Evolutionary conservation across 23 red algal genomes (phyloP), one percentile per base, ranked within the genome.

Genomic region (Cyanidiococcus yangmingshanensis): DNA sequence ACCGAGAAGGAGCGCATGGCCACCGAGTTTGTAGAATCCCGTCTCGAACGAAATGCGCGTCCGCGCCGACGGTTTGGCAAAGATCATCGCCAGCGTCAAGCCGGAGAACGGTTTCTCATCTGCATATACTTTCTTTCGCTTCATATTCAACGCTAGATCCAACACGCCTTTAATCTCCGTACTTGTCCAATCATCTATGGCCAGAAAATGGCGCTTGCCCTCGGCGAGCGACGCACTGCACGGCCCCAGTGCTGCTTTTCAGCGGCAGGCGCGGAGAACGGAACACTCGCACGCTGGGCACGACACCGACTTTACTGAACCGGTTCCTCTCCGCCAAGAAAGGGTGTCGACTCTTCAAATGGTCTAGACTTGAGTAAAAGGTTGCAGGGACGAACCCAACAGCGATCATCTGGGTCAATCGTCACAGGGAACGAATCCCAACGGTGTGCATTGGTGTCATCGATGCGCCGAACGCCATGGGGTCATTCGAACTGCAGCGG

Each of bases 41-140:
- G 93, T 97, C 86, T 97, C 93, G 75, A 97, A 97, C 3, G 85
- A 89, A 16, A 97, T 87, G 17, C 93, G 58, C 24, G 93, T 97
- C 33, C 93, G 80, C 0, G 93, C 83, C 2, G 87, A 90, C 15
- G 93, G 84, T 57, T 97, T 97, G 3, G 93, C 88, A 82, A 97
- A 97, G 57, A 97, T 80, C 84, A 97, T 91, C n/a, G 93, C 89
- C 83, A 97, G 67, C 38, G 87, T 87, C 82, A 86, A 89, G 24
- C 82, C 82, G 37, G 38, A 21, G 25, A 81, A 32, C 17, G 7
- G 15, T 37, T 57, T 40, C n/a, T 0, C 15, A 76, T 15, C 59
- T 90, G 45, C 7, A 29, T 7, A 29, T 7, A 30, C 29, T 26
- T 40, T 77, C 3, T 26, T 3, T 39, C 7, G 12, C 75, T 77